Evolutionary conservation across 495 filamentous ascomycete genomes (phyloP).

Genomic region (Aspergillus affinis): DNA sequence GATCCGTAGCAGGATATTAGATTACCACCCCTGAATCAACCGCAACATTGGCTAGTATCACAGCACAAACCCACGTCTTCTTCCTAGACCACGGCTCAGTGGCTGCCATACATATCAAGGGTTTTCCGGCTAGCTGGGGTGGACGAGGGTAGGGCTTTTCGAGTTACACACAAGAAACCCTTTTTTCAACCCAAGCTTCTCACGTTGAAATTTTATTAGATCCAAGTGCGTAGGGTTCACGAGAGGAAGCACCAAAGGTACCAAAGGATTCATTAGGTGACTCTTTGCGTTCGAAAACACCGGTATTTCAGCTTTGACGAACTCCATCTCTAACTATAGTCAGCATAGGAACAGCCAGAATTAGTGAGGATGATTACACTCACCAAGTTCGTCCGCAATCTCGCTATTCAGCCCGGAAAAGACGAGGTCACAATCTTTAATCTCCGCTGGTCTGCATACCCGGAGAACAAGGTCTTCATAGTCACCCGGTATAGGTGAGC

Average conservation of each 20-base stretch:
- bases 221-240: constrained; percentile 79
- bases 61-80: no score
- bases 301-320: constrained; percentile 71
- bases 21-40: no score
- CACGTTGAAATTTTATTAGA: constrained; percentile 73
- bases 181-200: constrained; percentile 61
- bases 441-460: constrained; percentile 71
- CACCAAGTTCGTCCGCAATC: constrained; percentile 76
- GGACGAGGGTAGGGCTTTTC: constrained; percentile 44
- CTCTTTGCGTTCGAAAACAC: constrained; percentile 92
- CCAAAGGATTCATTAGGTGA: constrained; percentile 75
- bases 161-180: constrained; percentile 88
- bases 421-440: constrained; percentile 79
- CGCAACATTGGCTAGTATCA: no score
- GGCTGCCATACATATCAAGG: no score
- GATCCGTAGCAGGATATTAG: no score
- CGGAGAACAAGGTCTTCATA: constrained; percentile 70
- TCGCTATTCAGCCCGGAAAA: constrained; percentile 86
- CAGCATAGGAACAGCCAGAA: neutral
- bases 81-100: no score
- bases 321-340: constrained; percentile 64
- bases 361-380: constrained; percentile 13
- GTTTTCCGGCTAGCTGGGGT: no score
- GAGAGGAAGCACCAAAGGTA: constrained; percentile 82
- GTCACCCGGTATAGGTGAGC: constrained; percentile 64